Conservation (phyloP, 495 filamentous ascomycete species). For the Neurospora hispaniola region DNA sequence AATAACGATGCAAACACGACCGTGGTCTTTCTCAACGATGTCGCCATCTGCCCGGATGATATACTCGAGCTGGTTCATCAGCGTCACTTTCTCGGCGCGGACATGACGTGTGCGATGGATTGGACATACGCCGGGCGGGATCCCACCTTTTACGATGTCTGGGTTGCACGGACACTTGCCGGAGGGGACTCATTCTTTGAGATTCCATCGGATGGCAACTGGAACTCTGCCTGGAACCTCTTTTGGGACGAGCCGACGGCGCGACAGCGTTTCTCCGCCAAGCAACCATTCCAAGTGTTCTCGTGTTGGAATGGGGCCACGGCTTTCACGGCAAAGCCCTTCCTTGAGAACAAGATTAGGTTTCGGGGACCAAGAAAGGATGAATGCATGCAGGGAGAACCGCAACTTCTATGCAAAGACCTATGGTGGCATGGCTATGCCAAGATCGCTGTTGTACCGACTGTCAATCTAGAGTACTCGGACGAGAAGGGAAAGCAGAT, state of each 20-base stretch:
- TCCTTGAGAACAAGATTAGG: conserved; percentile 20
- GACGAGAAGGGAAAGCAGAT: conserved; percentile 24
- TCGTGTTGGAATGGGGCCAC: conserved; percentile 44
- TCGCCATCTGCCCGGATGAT: conserved; percentile 40
- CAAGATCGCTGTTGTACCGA: conserved; percentile 40
- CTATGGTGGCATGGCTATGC: conserved; percentile 34
- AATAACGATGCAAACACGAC: conserved; percentile 12
- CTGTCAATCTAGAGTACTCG: conserved; percentile 38
- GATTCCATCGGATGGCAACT: conserved; percentile 34
- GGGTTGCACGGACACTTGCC: conserved; percentile 37
- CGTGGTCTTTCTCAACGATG: conserved; percentile 41
- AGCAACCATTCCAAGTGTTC: conserved; percentile 42
- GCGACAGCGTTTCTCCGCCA: conserved; percentile 13
- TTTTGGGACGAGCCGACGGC: conserved; percentile 33
- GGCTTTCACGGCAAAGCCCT: conserved; percentile 17
- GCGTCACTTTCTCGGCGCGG: conserved; percentile 28
- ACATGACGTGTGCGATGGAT: conserved; percentile 46
- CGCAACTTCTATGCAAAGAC: conserved; percentile 39
- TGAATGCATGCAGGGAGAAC: conserved; percentile 40
- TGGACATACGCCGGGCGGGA: conserved; percentile 31
- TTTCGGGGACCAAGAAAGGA: conserved; percentile 27
- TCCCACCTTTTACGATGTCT: conserved; percentile 42
- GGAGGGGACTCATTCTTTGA: conserved; percentile 40
- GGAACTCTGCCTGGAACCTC: conserved; percentile 31
- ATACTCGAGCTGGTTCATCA: conserved; percentile 43